phyloP scores from a whole-genome alignment of 129 eudicot genomes.

The Escallonia herrerae region DNA sequence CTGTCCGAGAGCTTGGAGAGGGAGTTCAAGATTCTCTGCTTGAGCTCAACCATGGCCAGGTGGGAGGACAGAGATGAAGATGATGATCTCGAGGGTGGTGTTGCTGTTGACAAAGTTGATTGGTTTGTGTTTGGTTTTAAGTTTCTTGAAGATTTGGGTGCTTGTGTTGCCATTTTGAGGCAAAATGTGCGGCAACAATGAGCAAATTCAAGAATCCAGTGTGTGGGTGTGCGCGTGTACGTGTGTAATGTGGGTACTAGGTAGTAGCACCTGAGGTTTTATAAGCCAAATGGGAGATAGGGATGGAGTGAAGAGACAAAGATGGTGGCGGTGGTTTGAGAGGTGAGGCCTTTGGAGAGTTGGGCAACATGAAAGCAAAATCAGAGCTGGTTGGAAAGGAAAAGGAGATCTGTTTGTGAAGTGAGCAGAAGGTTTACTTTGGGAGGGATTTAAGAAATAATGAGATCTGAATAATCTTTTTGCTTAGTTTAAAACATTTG shows the following conservation, averaged over 20 bases:
- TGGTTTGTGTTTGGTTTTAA: conserved; percentile 38
- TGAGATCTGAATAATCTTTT: no score
- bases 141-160: conserved; percentile 44
- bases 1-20: conserved; percentile 79
- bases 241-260: no score
- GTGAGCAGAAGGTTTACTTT: no score
- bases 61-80: conserved; percentile 56
- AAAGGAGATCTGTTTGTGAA: conserved; percentile 21
- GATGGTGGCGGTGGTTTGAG: neutral
- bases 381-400: conserved; percentile 15
- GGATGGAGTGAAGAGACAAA: neutral
- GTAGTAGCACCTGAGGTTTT: neutral
- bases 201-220: neutral
- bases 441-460: no score
- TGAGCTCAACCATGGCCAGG: conserved; percentile 76
- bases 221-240: neutral
- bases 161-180: conserved; percentile 31
- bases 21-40: conserved; percentile 64
- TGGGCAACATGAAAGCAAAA: conserved; percentile 24
- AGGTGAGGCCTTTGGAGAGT: neutral
- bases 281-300: neutral
- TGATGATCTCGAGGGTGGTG: conserved; percentile 28
- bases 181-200: neutral
- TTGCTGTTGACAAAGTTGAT: neutral
- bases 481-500: no score